Percentiles rank a stretch among this genome's conserved stretches.
Conservation (phyloP, 2,329 filamentous ascomycete species). For the Fusarium virguliforme region DNA sequence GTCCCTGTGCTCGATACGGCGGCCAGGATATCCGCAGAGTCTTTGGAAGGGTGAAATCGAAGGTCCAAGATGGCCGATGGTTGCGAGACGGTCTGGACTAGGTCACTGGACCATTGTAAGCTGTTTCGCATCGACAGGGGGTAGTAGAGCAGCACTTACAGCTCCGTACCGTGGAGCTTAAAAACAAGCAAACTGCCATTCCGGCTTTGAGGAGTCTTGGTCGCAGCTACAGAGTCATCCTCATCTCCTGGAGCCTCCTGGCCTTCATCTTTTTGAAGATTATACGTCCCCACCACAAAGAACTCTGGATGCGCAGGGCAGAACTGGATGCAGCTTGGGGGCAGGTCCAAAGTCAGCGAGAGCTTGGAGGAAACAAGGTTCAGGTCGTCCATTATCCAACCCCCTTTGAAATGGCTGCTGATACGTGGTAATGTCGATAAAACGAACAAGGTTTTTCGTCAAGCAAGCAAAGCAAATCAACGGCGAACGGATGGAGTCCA, state of each 20-base stretch:
- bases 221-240: conserved; percentile 40
- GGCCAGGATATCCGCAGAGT: conserved; percentile 71
- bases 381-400: conserved; percentile 43
- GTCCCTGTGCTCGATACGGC: conserved; percentile 84
- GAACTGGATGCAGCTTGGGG: conserved; percentile 85
- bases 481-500: conserved; percentile 25
- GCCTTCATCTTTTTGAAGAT: conserved; percentile 71
- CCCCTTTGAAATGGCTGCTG: neutral
- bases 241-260: conserved; percentile 46
- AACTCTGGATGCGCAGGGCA: conserved; percentile 74
- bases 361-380: conserved; percentile 60
- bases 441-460: conserved; percentile 28
- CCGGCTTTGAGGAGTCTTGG: conserved; percentile 71
- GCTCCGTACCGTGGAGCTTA: conserved; percentile 63
- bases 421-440: conserved; percentile 6
- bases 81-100: conserved; percentile 73
- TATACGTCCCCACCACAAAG: conserved; percentile 89
- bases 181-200: conserved; percentile 83
- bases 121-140: neutral
- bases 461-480: conserved; percentile 19
- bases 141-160: conserved; percentile 67
- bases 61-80: conserved; percentile 87
- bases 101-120: conserved; percentile 59
- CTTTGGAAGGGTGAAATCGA: conserved; percentile 77
- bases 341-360: conserved; percentile 73